Conservation (phyloP, 495 filamentous ascomycete genomes). For the Acidomyces sp. region DNA sequence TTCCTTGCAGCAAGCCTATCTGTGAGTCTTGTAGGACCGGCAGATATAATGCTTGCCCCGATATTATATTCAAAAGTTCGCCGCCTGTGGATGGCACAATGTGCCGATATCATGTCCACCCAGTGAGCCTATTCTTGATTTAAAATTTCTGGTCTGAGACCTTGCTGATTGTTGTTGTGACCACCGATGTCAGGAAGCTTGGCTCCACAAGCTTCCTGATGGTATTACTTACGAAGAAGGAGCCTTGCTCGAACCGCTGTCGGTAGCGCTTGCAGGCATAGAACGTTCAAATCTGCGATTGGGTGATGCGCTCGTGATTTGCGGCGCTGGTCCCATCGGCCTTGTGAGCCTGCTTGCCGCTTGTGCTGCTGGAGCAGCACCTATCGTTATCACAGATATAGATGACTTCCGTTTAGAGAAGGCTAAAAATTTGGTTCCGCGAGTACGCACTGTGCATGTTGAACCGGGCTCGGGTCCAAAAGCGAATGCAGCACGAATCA, state of each 20-base stretch:
- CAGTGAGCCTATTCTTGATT: no score
- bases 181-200: no score
- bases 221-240: conserved; percentile 22
- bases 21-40: conserved; percentile 20
- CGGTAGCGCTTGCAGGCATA: conserved; percentile 21
- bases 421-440: conserved; percentile 18
- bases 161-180: no score
- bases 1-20: conserved; percentile 19
- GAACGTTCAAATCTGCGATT: conserved; percentile 19
- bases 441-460: conserved; percentile 16
- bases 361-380: conserved; percentile 18
- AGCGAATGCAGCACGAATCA: conserved; percentile 9
- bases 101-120: conserved; percentile 19
- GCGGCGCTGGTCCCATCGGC: conserved; percentile 22
- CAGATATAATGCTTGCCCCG: conserved; percentile 19
- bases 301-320: conserved; percentile 19
- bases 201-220: conserved; percentile 19
- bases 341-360: conserved; percentile 20
- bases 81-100: conserved; percentile 19
- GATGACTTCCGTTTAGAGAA: conserved; percentile 17
- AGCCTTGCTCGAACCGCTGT: conserved; percentile 22
- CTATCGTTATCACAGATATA: conserved; percentile 22
- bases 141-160: no score
- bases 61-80: conserved; percentile 19
- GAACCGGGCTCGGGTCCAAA: conserved; percentile 6